phyloP scores from a whole-genome alignment of 2,329 filamentous ascomycete genomes.

The Exserohilum rostratum region DNA sequence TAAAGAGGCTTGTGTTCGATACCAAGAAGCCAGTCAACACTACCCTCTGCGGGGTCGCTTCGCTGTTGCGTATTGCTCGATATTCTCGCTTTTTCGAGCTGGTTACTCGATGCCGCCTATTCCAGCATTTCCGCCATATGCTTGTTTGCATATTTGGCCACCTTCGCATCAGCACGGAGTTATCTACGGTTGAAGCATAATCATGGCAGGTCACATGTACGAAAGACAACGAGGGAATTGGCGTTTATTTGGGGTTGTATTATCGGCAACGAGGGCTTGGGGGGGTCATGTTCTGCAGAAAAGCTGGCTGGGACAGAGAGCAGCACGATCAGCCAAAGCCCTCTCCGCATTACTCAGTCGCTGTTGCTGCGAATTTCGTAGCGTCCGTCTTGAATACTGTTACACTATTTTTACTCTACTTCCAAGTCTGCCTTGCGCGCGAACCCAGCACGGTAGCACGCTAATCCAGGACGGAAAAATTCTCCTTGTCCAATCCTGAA shows the following conservation, averaged over 20 bases:
- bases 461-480: slow-evolving; percentile 1
- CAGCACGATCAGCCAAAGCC: not conserved
- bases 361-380: slow-evolving; percentile 3
- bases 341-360: not conserved
- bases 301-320: slow-evolving; percentile 21
- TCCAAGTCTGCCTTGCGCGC: slow-evolving; percentile 25
- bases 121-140: slow-evolving; percentile 14
- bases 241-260: slow-evolving; percentile 13
- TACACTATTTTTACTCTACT: slow-evolving; percentile 18
- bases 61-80: not conserved
- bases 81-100: slow-evolving; percentile 31
- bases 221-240: slow-evolving; percentile 3
- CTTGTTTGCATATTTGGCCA: slow-evolving; percentile 14
- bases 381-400: slow-evolving; percentile 7
- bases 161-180: slow-evolving; percentile 39
- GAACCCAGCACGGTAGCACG: slow-evolving; percentile 5
- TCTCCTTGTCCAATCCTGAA: not conserved
- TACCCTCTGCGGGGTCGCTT: not conserved
- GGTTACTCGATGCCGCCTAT: slow-evolving; percentile 24
- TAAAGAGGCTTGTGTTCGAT: not conserved
- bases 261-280: slow-evolving; percentile 31
- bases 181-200: slow-evolving; percentile 10
- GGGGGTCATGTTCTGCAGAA: slow-evolving; percentile 17
- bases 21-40: not conserved
- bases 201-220: slow-evolving; percentile 22